These are phyloP conservation scores for Phanerochaete sordida DNA, from an alignment of 768 basidiomycete genomes.

Conservation along the genomic window DNA sequence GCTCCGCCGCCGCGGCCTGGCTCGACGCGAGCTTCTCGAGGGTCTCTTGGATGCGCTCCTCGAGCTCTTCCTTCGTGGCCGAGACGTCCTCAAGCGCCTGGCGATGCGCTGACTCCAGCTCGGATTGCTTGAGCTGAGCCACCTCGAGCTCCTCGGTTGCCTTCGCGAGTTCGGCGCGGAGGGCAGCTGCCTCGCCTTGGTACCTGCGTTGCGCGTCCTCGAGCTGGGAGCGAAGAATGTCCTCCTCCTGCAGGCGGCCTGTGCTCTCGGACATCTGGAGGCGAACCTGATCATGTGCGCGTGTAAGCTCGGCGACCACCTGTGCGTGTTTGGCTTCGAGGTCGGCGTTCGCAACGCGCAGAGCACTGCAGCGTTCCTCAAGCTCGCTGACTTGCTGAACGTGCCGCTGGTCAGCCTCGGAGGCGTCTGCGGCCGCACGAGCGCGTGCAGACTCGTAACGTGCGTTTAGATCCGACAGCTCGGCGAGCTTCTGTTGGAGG, in stretches of 20 bases:
- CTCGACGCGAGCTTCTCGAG: slow-evolving; percentile 19
- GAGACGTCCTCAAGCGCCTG: slow-evolving; percentile 17
- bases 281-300: slow-evolving; percentile 8
- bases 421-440: slow-evolving; percentile 13
- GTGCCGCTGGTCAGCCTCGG: slow-evolving; percentile 4
- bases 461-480: slow-evolving; percentile 15
- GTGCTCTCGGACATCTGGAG: slow-evolving; percentile 1
- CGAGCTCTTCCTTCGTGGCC: slow-evolving; percentile 16
- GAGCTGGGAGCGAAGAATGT: slow-evolving; percentile 7
- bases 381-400: slow-evolving; percentile 10
- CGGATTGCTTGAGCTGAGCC: slow-evolving; percentile 7
- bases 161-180: slow-evolving; percentile 16
- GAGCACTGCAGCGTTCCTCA: background rate
- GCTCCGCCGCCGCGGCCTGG: slow-evolving; percentile 17
- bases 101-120: slow-evolving; percentile 12
- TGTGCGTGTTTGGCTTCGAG: slow-evolving; percentile 4
- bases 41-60: slow-evolving; percentile 11
- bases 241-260: slow-evolving; percentile 1
- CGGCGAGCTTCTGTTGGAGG: slow-evolving; percentile 13
- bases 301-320: slow-evolving; percentile 7
- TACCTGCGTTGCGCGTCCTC: slow-evolving; percentile 5
- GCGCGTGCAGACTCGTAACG: slow-evolving; percentile 9
- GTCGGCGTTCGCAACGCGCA: slow-evolving; percentile 8
- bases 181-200: slow-evolving; percentile 1
- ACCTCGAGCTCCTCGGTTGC: slow-evolving; percentile 17